Evolutionary conservation across 2,329 filamentous ascomycete species (phyloP), one percentile per base, ranked within the genome.

Genomic region (Botrytis deweyae): DNA sequence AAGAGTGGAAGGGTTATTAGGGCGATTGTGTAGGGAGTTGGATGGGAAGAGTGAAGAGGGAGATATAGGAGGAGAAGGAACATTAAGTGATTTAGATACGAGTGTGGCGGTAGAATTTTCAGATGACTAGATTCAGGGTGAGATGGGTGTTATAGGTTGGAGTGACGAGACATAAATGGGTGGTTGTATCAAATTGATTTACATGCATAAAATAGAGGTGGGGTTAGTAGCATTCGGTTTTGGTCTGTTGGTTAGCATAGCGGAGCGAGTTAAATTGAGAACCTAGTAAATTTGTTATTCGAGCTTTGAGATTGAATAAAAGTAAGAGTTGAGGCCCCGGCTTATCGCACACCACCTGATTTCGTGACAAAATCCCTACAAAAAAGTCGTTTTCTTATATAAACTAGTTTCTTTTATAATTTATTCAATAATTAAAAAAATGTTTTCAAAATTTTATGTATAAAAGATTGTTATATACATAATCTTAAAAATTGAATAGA

Each of bases 1-100:
- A 18, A 78, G 79, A 71, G 79, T 81, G 52, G 79, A 81, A 64
- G 62, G 71, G 58, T 74, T 81, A 73, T 42, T 81, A 38, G 75
- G 72, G 22, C 77, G 66, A 52, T 62, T 81, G 38, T 79, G 78
- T 73, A 74, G 75, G 22, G 76, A 75, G 12, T 59, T 79, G 18
- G 77, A 78, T 74, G 75, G 72, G 44, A 63, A 69, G 40, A 46
- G 33, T 22, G 42, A 72, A 6, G 44, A 33, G 3, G 42, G 33
- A 38, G 70, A n/a, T 20, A n/a, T 49, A 4, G 74, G 70, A 62
- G 72, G 73, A 38, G 73, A 75, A 4, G 73, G 74, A 6, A 70
- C 73, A 29, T 70, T 75, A 55, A 72, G 68, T 36, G 76, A 78
- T 71, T 73, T 79, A 62, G 75, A 78, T 68, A 76, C 38, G 59